Percentiles rank a stretch among this genome's conserved stretches.
Evolutionary conservation across 495 filamentous ascomycete genomes (phyloP).

Genomic region (Niebla homalea): DNA sequence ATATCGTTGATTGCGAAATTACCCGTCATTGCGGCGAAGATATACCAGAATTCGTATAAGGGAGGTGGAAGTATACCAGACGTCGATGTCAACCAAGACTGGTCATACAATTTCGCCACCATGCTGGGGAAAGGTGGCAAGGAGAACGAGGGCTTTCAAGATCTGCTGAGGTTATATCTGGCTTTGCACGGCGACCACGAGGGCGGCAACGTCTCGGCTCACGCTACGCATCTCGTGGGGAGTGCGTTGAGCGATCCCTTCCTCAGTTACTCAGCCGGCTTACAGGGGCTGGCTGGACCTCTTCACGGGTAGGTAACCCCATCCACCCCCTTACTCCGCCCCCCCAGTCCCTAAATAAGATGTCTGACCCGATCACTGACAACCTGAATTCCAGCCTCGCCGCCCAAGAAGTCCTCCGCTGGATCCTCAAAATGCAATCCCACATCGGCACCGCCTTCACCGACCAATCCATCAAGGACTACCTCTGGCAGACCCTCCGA

Average conservation of each 20-base stretch:
- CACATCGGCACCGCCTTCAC: conserved; percentile 66
- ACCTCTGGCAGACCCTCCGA: conserved; percentile 86
- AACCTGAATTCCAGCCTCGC: conserved; percentile 49
- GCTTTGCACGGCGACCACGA: conserved; percentile 97
- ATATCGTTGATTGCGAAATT: conserved; percentile 92
- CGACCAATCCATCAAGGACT: conserved; percentile 65
- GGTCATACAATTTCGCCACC: conserved; percentile 95
- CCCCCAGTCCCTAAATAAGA: not conserved
- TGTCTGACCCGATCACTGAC: no score
- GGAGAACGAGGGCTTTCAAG: conserved; percentile 86
- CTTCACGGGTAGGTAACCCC: conserved; percentile 56
- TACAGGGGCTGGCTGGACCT: conserved; percentile 89
- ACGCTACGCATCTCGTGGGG: conserved; percentile 96
- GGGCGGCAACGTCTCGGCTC: conserved; percentile 93
- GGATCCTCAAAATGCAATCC: conserved; percentile 88
- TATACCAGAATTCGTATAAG: conserved; percentile 80
- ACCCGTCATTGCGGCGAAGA: conserved; percentile 89
- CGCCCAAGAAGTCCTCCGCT: conserved; percentile 93
- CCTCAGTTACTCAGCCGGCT: conserved; percentile 87
- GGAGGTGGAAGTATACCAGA: conserved; percentile 64
- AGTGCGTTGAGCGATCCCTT: conserved; percentile 89
- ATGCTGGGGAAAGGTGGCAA: conserved; percentile 85
- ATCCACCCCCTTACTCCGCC: not conserved
- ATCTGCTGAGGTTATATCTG: conserved; percentile 82
- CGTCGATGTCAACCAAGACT: conserved; percentile 76